A percentile compares a stretch with the other conserved stretches of the same genome.
phyloP scores from a whole-genome alignment of 2,329 filamentous ascomycete species.

The Geosmithia flava region DNA sequence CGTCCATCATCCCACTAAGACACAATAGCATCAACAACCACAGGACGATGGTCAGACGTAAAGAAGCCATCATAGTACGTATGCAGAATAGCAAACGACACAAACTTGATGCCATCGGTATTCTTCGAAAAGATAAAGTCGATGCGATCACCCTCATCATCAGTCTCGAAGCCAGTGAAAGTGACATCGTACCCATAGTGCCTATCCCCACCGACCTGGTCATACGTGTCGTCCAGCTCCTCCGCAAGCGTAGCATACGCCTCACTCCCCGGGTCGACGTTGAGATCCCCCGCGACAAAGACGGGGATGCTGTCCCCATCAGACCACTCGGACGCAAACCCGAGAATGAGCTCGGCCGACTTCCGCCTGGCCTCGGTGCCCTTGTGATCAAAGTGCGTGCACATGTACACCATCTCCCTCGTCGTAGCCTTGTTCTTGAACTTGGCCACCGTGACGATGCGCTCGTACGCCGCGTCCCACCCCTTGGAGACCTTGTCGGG shows the following conservation, averaged over 20 bases:
- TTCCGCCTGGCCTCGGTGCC: constrained; percentile 26
- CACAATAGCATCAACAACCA: constrained; percentile 14
- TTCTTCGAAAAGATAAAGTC: constrained; percentile 19
- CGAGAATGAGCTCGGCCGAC: constrained; percentile 24
- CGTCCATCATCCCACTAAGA: not conserved
- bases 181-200: constrained; percentile 14
- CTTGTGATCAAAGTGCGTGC: constrained; percentile 40
- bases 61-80: constrained; percentile 13
- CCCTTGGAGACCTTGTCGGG: constrained; percentile 39
- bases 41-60: constrained; percentile 18
- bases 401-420: constrained; percentile 28
- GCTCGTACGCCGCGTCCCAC: constrained; percentile 34
- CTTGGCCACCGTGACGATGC: constrained; percentile 34
- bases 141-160: constrained; percentile 9
- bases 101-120: constrained; percentile 9
- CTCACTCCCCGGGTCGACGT: constrained; percentile 11
- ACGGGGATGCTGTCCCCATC: constrained; percentile 9
- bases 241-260: constrained; percentile 12
- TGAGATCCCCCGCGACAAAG: constrained; percentile 20
- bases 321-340: constrained; percentile 14
- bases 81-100: constrained; percentile 12
- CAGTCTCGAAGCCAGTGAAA: constrained; percentile 13
- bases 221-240: constrained; percentile 11
- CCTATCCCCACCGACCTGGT: constrained; percentile 9
- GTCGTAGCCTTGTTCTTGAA: constrained; percentile 27